Evolutionary conservation across 2,329 filamentous ascomycete species (phyloP), one percentile per base, ranked within the genome.

Genomic region (Ophiostoma fasciatum): DNA sequence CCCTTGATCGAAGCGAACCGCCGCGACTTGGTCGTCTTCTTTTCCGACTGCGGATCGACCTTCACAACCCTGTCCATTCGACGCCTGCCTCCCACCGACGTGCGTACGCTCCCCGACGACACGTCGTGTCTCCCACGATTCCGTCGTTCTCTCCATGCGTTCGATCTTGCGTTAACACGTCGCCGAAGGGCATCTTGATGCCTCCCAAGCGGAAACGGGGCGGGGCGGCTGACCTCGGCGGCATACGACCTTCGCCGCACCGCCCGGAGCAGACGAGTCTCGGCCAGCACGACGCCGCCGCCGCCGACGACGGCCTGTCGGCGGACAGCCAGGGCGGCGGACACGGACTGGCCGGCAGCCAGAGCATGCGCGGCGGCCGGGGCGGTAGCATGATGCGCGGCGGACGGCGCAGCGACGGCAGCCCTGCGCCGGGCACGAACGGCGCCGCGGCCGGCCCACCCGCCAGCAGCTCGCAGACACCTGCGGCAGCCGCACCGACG

Each of bases 201-300:
- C 62, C 67, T 58, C 63, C 65, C 20, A 74, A 74, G 57, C 64
- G 71, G 48, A 75, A 74, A 63, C 65, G 68, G 53, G 59, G 60
- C 49, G 42, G 60, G 50, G 37, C 35, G n/a, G 66, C 56, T 42
- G 68, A 74, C 39, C 42, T 49, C 35, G 60, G 60, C 32, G 61
- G 58, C 38, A 57, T 56, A 43, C 63, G 74, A 41, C 72, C 73
- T 15, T 68, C 74, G 34, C 74, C 75, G 35, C 72, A 78, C 54
- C 69, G 72, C 23, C 73, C 74, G 31, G 64, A 61, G 35, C 68
- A 76, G 46, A 66, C 66, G 7, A 49, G 56, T 27, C 49, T 74
- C 37, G 69, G 59, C 29, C 71, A 74, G 43, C 69, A 75, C 51
- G 73, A 78, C 37, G 56, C 66, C 55, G 63, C 66, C 44, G 53